phyloP scores from a whole-genome alignment of 164 flowering plant species.

The grape (Vitis vinifera) region ASM3070453v1 NC_081823.1:5475501-5476000 shows the following conservation, averaged over 20 bases:
- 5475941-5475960: conserved; percentile 73
- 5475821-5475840: conserved; percentile 27
- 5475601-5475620: conserved; percentile 76
- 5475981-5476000: neutral
- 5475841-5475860: conserved; percentile 22
- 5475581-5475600: conserved; percentile 46
- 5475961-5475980: conserved; percentile 88
- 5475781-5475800: conserved; percentile 36
- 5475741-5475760: conserved; percentile 38
- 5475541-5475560: conserved; percentile 41
- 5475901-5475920: conserved; percentile 86
- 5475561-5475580: conserved; percentile 15
- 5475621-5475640: conserved; percentile 45
- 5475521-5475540: conserved; percentile 72
- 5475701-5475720: conserved; percentile 70
- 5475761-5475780: conserved; percentile 33
- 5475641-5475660: conserved; percentile 81
- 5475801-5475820: conserved; percentile 22
- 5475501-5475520: conserved; percentile 71
- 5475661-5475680: conserved; percentile 74
- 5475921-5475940: conserved; percentile 86
- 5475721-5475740: conserved; percentile 68
- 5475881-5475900: conserved; percentile 63
- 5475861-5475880: conserved; percentile 32
- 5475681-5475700: conserved; percentile 71